A percentile compares a stretch with the other conserved stretches of the same genome.
Evolutionary conservation across 129 eudicot genomes (phyloP).

Genomic region (Oenanthe sinensis): DNA sequence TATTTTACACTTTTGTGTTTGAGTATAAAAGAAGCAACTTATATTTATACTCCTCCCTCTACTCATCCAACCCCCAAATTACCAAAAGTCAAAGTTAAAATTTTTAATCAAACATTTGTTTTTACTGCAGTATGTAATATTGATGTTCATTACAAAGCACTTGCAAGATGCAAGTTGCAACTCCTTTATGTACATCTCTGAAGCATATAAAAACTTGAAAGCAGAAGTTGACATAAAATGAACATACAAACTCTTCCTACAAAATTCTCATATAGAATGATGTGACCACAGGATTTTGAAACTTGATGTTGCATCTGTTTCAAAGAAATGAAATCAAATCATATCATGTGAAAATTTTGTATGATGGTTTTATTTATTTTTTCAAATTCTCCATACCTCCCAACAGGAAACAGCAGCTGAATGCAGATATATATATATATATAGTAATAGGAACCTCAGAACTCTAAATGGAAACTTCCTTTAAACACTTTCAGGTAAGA

Average conservation of each 20-base stretch:
- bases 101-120: background rate
- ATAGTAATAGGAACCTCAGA: background rate
- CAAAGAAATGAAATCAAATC: conserved; percentile 7
- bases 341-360: conserved; percentile 7
- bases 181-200: background rate
- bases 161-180: background rate
- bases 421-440: background rate
- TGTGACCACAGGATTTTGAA: conserved; percentile 1
- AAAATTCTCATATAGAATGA: conserved; percentile 9
- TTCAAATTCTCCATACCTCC: background rate
- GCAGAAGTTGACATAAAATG: conserved; percentile 1
- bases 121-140: background rate
- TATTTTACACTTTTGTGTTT: conserved; percentile 3
- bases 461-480: background rate
- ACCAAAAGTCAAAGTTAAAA: background rate
- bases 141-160: background rate
- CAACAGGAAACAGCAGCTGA: conserved; percentile 1
- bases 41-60: background rate
- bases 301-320: conserved; percentile 3
- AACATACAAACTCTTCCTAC: conserved; percentile 8
- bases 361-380: conserved; percentile 8
- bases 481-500: background rate
- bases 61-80: background rate
- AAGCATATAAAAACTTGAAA: conserved; percentile 3
- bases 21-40: background rate